Evolutionary conservation across 352 stramenopile species (phyloP).

Genomic region (Globisporangium perplexum): DNA sequence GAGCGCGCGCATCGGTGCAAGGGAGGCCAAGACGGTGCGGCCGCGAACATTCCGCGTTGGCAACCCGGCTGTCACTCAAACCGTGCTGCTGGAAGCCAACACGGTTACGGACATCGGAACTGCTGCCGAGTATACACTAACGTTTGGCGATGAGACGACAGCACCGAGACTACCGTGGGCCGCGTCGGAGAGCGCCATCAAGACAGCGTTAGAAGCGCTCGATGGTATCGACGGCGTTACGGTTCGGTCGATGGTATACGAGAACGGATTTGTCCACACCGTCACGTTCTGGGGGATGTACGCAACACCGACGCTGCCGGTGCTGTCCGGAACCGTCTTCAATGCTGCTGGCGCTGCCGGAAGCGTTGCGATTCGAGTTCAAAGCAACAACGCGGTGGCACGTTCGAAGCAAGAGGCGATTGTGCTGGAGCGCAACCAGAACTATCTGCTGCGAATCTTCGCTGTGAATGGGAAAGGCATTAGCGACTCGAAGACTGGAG

Average conservation of each 20-base stretch:
- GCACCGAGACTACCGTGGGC: conserved; percentile 24
- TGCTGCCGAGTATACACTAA: conserved; percentile 38
- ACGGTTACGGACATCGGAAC: conserved; percentile 16
- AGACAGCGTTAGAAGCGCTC: conserved; percentile 34
- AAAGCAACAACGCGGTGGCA: conserved; percentile 42
- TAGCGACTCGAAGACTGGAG: conserved; percentile 29
- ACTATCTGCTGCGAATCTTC: conserved; percentile 55
- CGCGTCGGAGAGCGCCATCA: conserved; percentile 22
- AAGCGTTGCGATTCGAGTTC: conserved; percentile 36
- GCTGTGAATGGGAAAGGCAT: conserved; percentile 54
- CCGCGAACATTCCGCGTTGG: conserved; percentile 42
- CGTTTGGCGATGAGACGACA: conserved; percentile 43
- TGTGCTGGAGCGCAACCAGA: conserved; percentile 46
- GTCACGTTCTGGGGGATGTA: conserved; percentile 87
- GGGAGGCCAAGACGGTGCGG: conserved; percentile 26
- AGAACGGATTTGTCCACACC: conserved; percentile 70
- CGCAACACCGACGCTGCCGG: conserved; percentile 40
- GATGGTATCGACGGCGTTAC: conserved; percentile 49
- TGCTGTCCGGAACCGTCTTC: conserved; percentile 25
- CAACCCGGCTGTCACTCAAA: conserved; percentile 49
- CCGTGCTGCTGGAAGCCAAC: conserved; percentile 40
- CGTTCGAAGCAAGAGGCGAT: conserved; percentile 44
- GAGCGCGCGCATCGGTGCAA: conserved; percentile 37
- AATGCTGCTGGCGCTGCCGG: conserved; percentile 10
- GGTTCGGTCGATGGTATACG: conserved; percentile 28